Evolutionary conservation across 2,329 filamentous ascomycete genomes (phyloP).

Genomic region (Fusarium sp.): DNA sequence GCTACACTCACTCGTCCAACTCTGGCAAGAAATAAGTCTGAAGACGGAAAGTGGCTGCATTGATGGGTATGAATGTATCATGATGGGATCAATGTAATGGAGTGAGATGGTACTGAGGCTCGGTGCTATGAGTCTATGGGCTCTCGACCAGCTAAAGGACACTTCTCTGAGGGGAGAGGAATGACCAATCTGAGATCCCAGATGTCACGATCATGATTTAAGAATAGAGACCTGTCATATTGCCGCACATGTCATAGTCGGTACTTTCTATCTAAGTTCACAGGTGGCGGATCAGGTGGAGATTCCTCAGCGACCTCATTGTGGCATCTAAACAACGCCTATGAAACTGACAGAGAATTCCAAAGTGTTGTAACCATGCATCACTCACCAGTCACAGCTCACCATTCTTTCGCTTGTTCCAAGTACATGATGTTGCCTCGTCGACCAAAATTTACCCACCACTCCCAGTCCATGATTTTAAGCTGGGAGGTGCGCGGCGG

Average conservation of each 20-base stretch:
- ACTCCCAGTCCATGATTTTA: too few relatives aligned
- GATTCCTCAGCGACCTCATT: neutral
- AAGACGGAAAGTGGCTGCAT: too few relatives aligned
- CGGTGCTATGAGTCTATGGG: slow-evolving; percentile 21
- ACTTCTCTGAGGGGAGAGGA: neutral
- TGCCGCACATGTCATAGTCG: neutral
- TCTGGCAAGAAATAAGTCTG: slow-evolving; percentile 25
- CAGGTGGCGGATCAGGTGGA: neutral
- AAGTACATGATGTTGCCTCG: too few relatives aligned
- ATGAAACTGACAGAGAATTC: too few relatives aligned
- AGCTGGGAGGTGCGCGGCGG: too few relatives aligned
- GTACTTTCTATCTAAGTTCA: neutral
- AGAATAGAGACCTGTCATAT: neutral
- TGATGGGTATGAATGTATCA: neutral
- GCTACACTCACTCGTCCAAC: slow-evolving; percentile 31
- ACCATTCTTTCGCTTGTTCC: too few relatives aligned
- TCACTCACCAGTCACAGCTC: too few relatives aligned
- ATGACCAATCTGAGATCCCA: neutral
- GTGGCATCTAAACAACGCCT: neutral
- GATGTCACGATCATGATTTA: neutral
- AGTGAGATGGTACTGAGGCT: neutral
- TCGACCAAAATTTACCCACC: too few relatives aligned
- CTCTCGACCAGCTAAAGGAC: neutral
- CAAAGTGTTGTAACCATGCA: too few relatives aligned
- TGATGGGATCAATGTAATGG: neutral